Base-by-base conservation (phyloP, 2,329 filamentous ascomycete genomes). In the Ophiostoma australiae region DNA sequence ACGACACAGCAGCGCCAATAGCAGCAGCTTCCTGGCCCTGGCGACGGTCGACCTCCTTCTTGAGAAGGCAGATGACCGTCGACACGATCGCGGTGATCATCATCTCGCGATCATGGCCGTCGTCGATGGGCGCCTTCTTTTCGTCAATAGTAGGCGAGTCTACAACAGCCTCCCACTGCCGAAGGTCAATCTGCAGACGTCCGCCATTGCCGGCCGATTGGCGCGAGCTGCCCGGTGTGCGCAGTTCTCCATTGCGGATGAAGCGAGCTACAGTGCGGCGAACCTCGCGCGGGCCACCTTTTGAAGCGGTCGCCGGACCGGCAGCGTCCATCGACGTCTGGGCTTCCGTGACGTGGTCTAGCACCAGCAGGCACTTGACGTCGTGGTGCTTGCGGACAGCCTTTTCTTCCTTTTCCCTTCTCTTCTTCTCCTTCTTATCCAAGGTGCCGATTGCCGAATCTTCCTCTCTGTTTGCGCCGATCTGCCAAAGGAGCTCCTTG, bases 41-140 rank as follows among this genome's bases (percentile, higher is more conserved):
- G 73, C 86, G 80, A 61, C 87, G 80, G 77, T 90, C 88, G 68
- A 88, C 80, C 81, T 90, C 89, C 78, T 85, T 87, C 83, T 90
- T 90, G 74, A 90, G 77, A 87, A 90, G 88, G 20, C 84, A 78
- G 71, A 90, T 74, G 72, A 84, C 87, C 20, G 85, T 88, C 63
- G 84, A 82, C 23, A 89, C 81, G 11, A 85, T 80, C 27, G 89
- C 73, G n/a, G 82, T 79, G 75, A 86, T 81, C 17, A 79, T 79
- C 72, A 85, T 77, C 75, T 85, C 78, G 31, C 75, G 72, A 48
- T 79, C 77, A 48, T 39, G 70, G 27, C 27, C 65, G 23, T 35
- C 41, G 23, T 23, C 37, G 8, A 81, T 70, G 76, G 76, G 2
- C 76, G 67, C n/a, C 20, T 44, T 52, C 73, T 63, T 63, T 11